Conservation (phyloP, 2,329 filamentous ascomycete genomes). For the Penicillium sp. region DNA sequence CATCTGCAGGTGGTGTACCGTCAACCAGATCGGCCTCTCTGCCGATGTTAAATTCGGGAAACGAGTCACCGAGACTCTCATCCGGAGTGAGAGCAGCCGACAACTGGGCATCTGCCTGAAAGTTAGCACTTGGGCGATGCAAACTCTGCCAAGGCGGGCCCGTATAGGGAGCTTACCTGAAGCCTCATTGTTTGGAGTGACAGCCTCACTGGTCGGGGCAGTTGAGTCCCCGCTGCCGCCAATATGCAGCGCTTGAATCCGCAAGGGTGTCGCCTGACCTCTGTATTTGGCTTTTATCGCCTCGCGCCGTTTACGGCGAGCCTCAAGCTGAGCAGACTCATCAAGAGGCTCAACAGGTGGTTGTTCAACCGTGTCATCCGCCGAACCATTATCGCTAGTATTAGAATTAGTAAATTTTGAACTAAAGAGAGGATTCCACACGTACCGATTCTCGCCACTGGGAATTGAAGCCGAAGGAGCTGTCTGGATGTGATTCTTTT, state of each 20-base stretch:
- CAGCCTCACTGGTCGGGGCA: constrained; percentile 55
- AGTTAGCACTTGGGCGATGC: constrained; percentile 3
- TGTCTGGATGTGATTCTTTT: constrained; percentile 63
- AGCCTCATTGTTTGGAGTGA: constrained; percentile 38
- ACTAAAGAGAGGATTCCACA: constrained; percentile 26
- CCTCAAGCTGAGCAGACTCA: constrained; percentile 82
- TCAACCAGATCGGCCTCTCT: constrained; percentile 73
- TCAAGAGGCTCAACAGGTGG: constrained; percentile 68
- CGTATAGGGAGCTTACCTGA: constrained; percentile 41
- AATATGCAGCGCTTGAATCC: constrained; percentile 74
- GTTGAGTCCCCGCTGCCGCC: constrained; percentile 62
- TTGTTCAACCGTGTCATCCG: constrained; percentile 28
- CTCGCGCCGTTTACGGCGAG: constrained; percentile 81
- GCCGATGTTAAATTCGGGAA: constrained; percentile 65
- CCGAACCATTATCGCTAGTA: constrained; percentile 25
- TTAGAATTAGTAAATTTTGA: constrained; percentile 19
- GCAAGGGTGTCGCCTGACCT: constrained; percentile 70
- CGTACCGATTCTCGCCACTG: constrained; percentile 49
- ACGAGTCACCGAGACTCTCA: constrained; percentile 57
- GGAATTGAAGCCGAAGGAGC: constrained; percentile 47
- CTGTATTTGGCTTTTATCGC: constrained; percentile 84
- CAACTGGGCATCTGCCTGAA: constrained; percentile 24
- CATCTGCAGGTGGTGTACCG: constrained; percentile 41
- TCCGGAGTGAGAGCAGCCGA: constrained; percentile 56
- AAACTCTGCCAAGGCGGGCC: too few relatives aligned